Evolutionary conservation across 495 filamentous ascomycete genomes (phyloP).

Genomic region (Neurospora cerealis): DNA sequence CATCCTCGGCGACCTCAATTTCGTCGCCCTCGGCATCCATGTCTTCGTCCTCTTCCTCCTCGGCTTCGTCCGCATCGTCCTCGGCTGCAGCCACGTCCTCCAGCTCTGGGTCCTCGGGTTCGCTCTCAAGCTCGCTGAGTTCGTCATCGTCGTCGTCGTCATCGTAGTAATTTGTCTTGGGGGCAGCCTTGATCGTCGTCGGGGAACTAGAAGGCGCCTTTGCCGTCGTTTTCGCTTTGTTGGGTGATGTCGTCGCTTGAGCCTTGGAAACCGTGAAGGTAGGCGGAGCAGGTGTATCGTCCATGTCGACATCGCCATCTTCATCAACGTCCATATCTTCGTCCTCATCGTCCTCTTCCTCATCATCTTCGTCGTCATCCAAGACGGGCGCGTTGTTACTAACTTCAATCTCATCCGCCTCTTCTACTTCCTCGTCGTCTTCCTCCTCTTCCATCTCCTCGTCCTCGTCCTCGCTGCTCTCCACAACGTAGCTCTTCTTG

Average conservation of each 20-base stretch:
- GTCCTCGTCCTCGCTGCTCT: conserved; percentile 43
- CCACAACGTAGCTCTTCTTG: conserved; percentile 60
- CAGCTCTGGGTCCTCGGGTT: conserved; percentile 29
- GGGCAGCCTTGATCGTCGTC: conserved; percentile 2
- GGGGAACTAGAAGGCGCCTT: conserved; percentile 5
- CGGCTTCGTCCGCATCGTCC: conserved; percentile 32
- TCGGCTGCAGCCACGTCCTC: conserved; percentile 43
- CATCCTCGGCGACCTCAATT: conserved; percentile 48
- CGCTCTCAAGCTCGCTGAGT: conserved; percentile 38
- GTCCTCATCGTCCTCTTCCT: conserved; percentile 21
- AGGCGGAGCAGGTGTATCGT: conserved; percentile 24
- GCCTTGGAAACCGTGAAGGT: conserved; percentile 37
- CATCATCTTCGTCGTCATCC: conserved; percentile 16
- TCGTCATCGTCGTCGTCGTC: conserved; percentile 40
- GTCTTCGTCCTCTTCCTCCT: conserved; percentile 40
- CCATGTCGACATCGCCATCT: conserved; percentile 39
- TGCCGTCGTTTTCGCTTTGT: conserved; percentile 7
- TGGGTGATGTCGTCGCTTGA: conserved; percentile 11
- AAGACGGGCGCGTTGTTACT: conserved; percentile 25
- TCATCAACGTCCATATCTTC: conserved; percentile 38
- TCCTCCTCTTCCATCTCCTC: conserved; percentile 36
- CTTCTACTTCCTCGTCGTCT: conserved; percentile 27
- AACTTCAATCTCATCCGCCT: conserved; percentile 29
- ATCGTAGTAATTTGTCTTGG: conserved; percentile 30
- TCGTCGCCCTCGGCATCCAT: conserved; percentile 54